phyloP scores from a whole-genome alignment of 768 basidiomycete species.

The Amanita pallidorosea region DNA sequence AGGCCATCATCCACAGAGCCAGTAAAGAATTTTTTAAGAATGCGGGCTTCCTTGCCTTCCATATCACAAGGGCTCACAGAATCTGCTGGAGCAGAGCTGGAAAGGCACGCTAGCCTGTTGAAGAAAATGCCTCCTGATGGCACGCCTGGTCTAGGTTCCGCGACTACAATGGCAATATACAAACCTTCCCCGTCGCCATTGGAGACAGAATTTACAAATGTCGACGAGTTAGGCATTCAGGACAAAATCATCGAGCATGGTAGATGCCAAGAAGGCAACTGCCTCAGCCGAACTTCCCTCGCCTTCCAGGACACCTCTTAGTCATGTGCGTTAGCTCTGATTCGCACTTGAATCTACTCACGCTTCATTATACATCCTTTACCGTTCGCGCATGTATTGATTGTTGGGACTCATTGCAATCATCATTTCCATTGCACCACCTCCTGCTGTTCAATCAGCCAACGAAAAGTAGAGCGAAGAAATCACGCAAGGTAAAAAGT shows the following conservation, averaged over 20 bases:
- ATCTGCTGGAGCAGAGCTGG: slow-evolving; percentile 6
- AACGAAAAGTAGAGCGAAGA: slow-evolving; percentile 63
- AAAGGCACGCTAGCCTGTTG: slow-evolving; percentile 5
- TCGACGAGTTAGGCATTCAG: slow-evolving; percentile 42
- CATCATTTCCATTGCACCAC: slow-evolving; percentile 15
- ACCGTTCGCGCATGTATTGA: slow-evolving; percentile 17
- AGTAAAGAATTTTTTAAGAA: slow-evolving; percentile 9
- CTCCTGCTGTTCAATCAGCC: slow-evolving; percentile 35
- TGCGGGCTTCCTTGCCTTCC: slow-evolving; percentile 30
- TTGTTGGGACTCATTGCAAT: slow-evolving; percentile 18
- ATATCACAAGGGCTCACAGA: slow-evolving; percentile 14
- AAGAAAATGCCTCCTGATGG: slow-evolving; percentile 17
- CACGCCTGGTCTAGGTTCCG: slow-evolving; percentile 48
- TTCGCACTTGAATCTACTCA: slow-evolving; percentile 36
- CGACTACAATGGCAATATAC: slow-evolving; percentile 64
- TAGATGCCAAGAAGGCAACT: slow-evolving; percentile 13
- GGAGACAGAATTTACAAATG: slow-evolving; percentile 31
- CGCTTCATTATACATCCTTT: slow-evolving; percentile 17
- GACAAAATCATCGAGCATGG: slow-evolving; percentile 12
- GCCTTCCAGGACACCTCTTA: slow-evolving; percentile 55
- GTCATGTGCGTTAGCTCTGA: slow-evolving; percentile 78
- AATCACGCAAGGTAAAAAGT: slow-evolving; percentile 42
- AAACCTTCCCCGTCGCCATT: slow-evolving; percentile 37
- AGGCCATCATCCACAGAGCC: slow-evolving; percentile 10
- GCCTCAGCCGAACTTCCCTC: slow-evolving; percentile 25